Evolutionary conservation across 2,329 filamentous ascomycete species (phyloP).

Genomic region (Xylariales sp.): DNA sequence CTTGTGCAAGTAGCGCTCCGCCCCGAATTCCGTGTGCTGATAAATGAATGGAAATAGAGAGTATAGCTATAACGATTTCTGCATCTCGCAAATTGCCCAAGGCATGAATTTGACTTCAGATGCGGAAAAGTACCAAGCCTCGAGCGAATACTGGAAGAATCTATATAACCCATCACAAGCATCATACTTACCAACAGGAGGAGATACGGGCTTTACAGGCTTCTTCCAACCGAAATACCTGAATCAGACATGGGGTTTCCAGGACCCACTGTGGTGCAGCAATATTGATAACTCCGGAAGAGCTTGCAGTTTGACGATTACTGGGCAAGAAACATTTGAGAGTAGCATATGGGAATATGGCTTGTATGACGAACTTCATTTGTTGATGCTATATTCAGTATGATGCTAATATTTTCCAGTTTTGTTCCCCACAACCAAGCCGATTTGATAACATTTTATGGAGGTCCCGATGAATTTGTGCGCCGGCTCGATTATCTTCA

Average conservation of each 20-base stretch:
- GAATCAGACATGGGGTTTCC: constrained; percentile 65
- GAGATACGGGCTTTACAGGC: constrained; percentile 60
- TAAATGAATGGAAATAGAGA: constrained; percentile 34
- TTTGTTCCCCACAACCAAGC: constrained; percentile 52
- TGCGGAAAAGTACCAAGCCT: constrained; percentile 52
- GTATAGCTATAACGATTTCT: constrained; percentile 75
- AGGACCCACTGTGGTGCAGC: constrained; percentile 63
- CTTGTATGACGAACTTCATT: constrained; percentile 34
- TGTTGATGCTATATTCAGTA: constrained; percentile 2
- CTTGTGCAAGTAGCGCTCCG: too few species aligned
- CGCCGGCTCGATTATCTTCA: constrained; percentile 61
- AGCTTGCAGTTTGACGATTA: constrained; percentile 56
- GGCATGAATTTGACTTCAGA: constrained; percentile 51
- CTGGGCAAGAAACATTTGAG: constrained; percentile 67
- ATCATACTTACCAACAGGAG: constrained; percentile 47
- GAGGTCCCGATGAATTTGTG: constrained; percentile 53
- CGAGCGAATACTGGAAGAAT: constrained; percentile 64
- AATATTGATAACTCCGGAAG: constrained; percentile 47
- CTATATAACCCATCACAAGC: constrained; percentile 57
- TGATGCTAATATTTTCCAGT: constrained; percentile 16
- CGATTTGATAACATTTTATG: constrained; percentile 53
- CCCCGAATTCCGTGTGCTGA: too few species aligned
- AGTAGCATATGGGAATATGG: constrained; percentile 69
- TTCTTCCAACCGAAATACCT: constrained; percentile 67
- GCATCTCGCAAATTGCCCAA: constrained; percentile 59